Evolutionary conservation across 1,284 basidiomycete genomes (phyloP).

Genomic region (Puccinia horiana): DNA sequence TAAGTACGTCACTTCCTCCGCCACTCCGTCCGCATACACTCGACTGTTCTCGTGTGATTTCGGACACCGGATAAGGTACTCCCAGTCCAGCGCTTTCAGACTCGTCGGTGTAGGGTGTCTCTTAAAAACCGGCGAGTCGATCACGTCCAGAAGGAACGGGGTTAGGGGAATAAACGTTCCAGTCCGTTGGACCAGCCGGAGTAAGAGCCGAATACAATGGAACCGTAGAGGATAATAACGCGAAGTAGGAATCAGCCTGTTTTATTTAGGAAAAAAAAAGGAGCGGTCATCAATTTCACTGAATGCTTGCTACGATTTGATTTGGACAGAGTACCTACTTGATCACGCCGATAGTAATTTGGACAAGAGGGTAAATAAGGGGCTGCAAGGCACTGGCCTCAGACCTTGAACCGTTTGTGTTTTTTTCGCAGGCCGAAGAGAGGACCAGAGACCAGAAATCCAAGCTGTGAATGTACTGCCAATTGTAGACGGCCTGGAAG

Average conservation of each 20-base stretch:
- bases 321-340: slow-evolving; percentile 65
- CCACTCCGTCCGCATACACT: slow-evolving; percentile 78
- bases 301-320: slow-evolving; percentile 17
- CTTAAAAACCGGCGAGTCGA: slow-evolving; percentile 74
- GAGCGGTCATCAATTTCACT: slow-evolving; percentile 51
- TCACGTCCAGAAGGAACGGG: slow-evolving; percentile 80
- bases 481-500: slow-evolving; percentile 92
- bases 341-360: slow-evolving; percentile 87
- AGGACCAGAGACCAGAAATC: slow-evolving; percentile 95
- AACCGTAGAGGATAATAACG: slow-evolving; percentile 79
- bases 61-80: slow-evolving; percentile 81
- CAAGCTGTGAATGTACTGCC: slow-evolving; percentile 93
- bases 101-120: slow-evolving; percentile 84
- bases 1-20: slow-evolving; percentile 77
- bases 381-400: slow-evolving; percentile 78
- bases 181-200: slow-evolving; percentile 74
- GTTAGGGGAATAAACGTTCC: slow-evolving; percentile 84
- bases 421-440: slow-evolving; percentile 72
- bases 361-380: slow-evolving; percentile 91
- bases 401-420: slow-evolving; percentile 61
- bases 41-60: slow-evolving; percentile 85
- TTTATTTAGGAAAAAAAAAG: slow-evolving; percentile 4
- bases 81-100: slow-evolving; percentile 83
- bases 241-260: slow-evolving; percentile 77
- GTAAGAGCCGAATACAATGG: slow-evolving; percentile 71